These are phyloP conservation scores for Rhodotorula paludigena DNA, from an alignment of 768 basidiomycete genomes.

Conservation along the genomic window DNA sequence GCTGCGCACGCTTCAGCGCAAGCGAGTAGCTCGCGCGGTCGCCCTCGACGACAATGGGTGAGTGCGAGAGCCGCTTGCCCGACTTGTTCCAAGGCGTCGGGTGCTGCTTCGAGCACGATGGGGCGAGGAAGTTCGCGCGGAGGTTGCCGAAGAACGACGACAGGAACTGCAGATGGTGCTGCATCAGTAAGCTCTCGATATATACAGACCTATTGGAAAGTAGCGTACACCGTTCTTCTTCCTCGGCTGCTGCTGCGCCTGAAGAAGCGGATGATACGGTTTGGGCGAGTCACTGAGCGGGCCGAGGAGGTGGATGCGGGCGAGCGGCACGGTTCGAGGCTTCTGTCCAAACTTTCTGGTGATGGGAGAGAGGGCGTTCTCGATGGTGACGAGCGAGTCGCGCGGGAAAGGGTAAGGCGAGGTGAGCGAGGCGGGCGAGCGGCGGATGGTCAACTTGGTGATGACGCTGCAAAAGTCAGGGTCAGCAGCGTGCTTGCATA, in stretches of 20 bases:
- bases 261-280: slow-evolving; percentile 23
- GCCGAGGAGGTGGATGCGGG: slow-evolving; percentile 19
- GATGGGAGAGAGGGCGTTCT: slow-evolving; percentile 14
- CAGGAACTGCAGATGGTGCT: background rate
- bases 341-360: background rate
- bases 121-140: background rate
- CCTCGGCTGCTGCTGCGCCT: background rate
- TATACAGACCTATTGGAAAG: too few relatives aligned
- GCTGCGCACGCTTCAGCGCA: slow-evolving; percentile 12
- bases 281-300: slow-evolving; percentile 7
- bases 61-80: slow-evolving; percentile 12
- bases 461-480: background rate
- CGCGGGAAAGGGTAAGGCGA: slow-evolving; percentile 19
- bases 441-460: slow-evolving; percentile 25
- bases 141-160: background rate
- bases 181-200: background rate
- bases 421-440: background rate
- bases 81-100: background rate
- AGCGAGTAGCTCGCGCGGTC: slow-evolving; percentile 22
- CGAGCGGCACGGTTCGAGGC: slow-evolving; percentile 12
- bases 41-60: slow-evolving; percentile 29
- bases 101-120: background rate
- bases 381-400: slow-evolving; percentile 21
- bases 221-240: background rate
- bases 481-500: background rate